Percentiles rank a stretch among this genome's conserved stretches.
Conservation (phyloP, 2,329 filamentous ascomycete species). For the Corynespora cassiicola region DNA sequence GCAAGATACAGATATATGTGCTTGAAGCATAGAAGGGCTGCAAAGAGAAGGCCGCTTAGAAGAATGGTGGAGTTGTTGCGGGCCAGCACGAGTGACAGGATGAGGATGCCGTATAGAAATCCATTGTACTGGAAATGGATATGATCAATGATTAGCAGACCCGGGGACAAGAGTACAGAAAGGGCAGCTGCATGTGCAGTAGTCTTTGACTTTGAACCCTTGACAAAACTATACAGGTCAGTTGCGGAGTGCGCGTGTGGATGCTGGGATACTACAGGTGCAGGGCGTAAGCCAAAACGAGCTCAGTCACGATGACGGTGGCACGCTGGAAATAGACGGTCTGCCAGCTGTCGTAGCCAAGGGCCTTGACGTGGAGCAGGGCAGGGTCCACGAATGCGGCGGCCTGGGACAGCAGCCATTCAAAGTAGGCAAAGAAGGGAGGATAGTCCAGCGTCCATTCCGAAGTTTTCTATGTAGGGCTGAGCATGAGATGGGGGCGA, state of each 20-base stretch:
- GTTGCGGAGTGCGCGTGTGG: constrained; percentile 7
- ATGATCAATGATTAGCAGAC: constrained; percentile 95
- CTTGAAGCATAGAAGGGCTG: constrained; percentile 87
- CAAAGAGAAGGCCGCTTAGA: constrained; percentile 82
- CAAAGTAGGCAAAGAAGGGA: constrained; percentile 96
- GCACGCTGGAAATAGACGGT: constrained; percentile 91
- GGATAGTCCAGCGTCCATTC: constrained; percentile 99
- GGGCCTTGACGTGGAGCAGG: constrained; percentile 82
- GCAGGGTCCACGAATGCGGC: constrained; percentile 78
- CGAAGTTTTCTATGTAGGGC: constrained; percentile 73
- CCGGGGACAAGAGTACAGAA: constrained; percentile 89
- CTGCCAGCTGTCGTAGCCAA: constrained; percentile 90
- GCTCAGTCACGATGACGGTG: constrained; percentile 86
- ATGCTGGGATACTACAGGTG: constrained; percentile 62
- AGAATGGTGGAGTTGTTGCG: constrained; percentile 77
- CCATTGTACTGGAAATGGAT: constrained; percentile 99
- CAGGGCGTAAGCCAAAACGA: constrained; percentile 83
- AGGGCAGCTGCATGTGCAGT: constrained; percentile 86
- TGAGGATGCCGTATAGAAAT: constrained; percentile 88
- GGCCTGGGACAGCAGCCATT: constrained; percentile 86
- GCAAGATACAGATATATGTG: constrained; percentile 98
- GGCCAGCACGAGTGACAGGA: constrained; percentile 85
- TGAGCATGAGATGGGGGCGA: constrained; percentile 2
- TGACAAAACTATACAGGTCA: constrained; percentile 68
- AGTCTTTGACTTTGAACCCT: constrained; percentile 74